phyloP scores from a whole-genome alignment of 192 early-diverging fungal species.

The Coemansia aciculifera region DNA sequence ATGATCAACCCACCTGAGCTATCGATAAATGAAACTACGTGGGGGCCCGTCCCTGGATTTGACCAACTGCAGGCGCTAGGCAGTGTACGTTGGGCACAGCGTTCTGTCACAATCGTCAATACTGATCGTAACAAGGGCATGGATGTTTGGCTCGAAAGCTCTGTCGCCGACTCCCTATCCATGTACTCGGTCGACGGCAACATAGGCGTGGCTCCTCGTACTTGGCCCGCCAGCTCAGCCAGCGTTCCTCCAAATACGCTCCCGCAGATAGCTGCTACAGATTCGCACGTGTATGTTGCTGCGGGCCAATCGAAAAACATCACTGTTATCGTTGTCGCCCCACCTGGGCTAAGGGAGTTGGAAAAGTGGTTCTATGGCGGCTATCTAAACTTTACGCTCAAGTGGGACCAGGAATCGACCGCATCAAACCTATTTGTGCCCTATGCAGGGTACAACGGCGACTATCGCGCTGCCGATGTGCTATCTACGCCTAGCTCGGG shows the following conservation, averaged over 20 bases:
- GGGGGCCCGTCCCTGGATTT: background rate
- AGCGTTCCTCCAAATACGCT: slow-evolving; percentile 3
- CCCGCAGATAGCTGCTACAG: slow-evolving; percentile 7
- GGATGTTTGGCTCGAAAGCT: slow-evolving; percentile 9
- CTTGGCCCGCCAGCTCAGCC: slow-evolving; percentile 12
- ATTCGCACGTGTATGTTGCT: slow-evolving; percentile 7
- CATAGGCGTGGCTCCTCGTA: slow-evolving; percentile 17
- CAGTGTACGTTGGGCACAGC: slow-evolving; percentile 14
- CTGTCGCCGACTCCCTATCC: slow-evolving; percentile 40
- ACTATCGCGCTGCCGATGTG: slow-evolving; percentile 32
- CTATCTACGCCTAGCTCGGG: slow-evolving; percentile 18
- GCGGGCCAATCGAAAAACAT: slow-evolving; percentile 29
- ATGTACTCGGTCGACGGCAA: slow-evolving; percentile 27
- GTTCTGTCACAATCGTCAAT: slow-evolving; percentile 31
- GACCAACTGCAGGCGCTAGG: background rate
- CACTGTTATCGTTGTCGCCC: slow-evolving; percentile 31
- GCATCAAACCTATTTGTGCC: slow-evolving; percentile 30
- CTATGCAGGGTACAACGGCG: slow-evolving; percentile 51
- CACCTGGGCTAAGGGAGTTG: slow-evolving; percentile 29
- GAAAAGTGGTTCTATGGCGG: slow-evolving; percentile 56
- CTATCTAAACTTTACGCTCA: slow-evolving; percentile 32
- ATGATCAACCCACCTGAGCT: slow-evolving; percentile 60
- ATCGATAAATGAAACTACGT: slow-evolving; percentile 51
- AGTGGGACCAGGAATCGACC: slow-evolving; percentile 18
- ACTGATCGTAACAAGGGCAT: slow-evolving; percentile 24